Base-by-base conservation (phyloP, 1,139 yeast species). In the Scheffersomyces lignicola region DNA sequence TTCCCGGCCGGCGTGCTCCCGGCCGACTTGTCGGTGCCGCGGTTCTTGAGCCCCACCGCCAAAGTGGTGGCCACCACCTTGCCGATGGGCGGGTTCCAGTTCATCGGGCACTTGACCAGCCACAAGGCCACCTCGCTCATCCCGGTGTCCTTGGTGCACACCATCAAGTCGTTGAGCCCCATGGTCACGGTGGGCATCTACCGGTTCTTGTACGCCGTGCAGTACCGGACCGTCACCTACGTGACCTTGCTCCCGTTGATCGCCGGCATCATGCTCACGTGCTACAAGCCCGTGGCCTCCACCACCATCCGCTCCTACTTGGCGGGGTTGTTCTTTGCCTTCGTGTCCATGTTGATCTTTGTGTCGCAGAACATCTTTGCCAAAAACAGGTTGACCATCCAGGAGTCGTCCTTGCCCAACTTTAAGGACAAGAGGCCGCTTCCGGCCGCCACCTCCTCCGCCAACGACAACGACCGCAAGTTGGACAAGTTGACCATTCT, bases 11-110 rank as follows among this genome's bases (percentile, higher is more conserved):
- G 86, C 1, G 74, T 79, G 4, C 58, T 81, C 35, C 89, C 89
- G 2, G 43, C 48, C 7, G 38, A 46, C 12, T 38, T 54, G 16
- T 48, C 51, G 23, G 23, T 49, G 14, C 26, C 59, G 51, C 42
- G 62, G 47, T 65, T 78, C 54, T 41, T 77, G 26, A 73, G 65
- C 9, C 86, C 94, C 7, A 69, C 79, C 3, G 42, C 50, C 29
- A 70, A 76, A 34, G 69, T 86, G 26, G 54, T 88, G 14, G 55
- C 67, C 37, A 79, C 92, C 22, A 86, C 95, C 0, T 74, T 87
- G 18, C 97, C 97, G 15, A 86, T 90, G 96, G 97, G 97, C 3
- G 65, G 81, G 39, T 90, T 90, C 61, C 97, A 90, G 63, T 84
- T 90, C 44, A 67, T 82, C 20, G 97, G 97, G 13, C 97, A 90